Conservation (phyloP, 768 basidiomycete species). For the Suillus subalutaceus region DNA sequence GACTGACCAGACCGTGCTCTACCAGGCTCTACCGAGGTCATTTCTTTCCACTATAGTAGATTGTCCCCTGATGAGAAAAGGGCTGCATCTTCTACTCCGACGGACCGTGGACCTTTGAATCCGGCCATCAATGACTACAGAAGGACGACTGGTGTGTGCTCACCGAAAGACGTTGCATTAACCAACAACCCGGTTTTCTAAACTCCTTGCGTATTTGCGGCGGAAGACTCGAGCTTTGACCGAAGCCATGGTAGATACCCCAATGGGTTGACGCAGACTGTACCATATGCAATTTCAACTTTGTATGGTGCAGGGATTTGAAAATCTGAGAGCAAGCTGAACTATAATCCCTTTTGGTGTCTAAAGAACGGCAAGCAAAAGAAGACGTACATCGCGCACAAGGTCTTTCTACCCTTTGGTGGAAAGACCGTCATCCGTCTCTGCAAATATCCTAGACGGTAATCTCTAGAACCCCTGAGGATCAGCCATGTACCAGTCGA, state of each 20-base stretch:
- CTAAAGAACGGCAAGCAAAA: background rate
- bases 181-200: constrained; percentile 47
- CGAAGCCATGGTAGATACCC: constrained; percentile 54
- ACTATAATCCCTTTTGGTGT: background rate
- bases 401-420: constrained; percentile 41
- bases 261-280: constrained; percentile 52
- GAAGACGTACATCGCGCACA: constrained; percentile 38
- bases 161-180: constrained; percentile 60
- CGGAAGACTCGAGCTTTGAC: constrained; percentile 41
- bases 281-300: constrained; percentile 47
- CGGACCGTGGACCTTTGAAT: constrained; percentile 59
- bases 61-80: constrained; percentile 82
- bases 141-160: constrained; percentile 11
- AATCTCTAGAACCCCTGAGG: constrained; percentile 30
- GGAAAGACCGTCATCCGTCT: constrained; percentile 19
- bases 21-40: background rate
- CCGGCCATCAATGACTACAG: background rate
- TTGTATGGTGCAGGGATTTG: constrained; percentile 38
- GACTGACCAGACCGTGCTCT: constrained; percentile 23
- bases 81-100: constrained; percentile 77
- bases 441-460: constrained; percentile 37
- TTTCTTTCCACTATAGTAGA: constrained; percentile 78
- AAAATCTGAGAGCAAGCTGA: constrained; percentile 36
- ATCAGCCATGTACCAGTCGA: constrained; percentile 2
- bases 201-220: constrained; percentile 40